A percentile compares a stretch with the other conserved stretches of the same genome.
These are phyloP conservation scores for Primulina eburnea DNA, from an alignment of 257 asterid species.

Conservation along the genomic window DNA sequence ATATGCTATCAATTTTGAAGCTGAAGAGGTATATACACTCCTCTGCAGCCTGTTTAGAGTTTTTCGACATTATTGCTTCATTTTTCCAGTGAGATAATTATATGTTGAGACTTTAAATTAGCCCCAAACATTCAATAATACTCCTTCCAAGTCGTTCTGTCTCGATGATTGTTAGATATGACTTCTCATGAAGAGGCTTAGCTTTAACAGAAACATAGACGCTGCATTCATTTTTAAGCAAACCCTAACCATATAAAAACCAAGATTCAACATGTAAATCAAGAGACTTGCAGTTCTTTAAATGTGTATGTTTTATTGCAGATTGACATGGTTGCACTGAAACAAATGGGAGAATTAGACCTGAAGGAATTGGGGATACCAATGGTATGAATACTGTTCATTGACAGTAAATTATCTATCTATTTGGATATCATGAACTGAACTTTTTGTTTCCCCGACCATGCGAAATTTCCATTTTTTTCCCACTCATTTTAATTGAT, in stretches of 20 bases:
- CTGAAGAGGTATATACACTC: constrained; percentile 56
- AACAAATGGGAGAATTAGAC: constrained; percentile 70
- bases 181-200: constrained; percentile 3
- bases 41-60: neutral
- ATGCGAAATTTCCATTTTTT: neutral
- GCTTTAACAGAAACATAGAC: neutral
- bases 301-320: constrained; percentile 29
- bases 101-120: neutral
- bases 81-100: neutral
- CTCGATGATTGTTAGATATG: neutral
- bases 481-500: neutral
- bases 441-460: neutral
- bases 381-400: constrained; percentile 42
- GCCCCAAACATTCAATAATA: neutral
- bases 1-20: constrained; percentile 59
- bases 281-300: neutral
- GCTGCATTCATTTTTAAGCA: neutral
- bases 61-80: neutral
- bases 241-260: neutral
- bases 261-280: neutral
- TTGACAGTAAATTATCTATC: neutral
- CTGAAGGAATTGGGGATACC: constrained; percentile 78
- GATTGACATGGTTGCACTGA: constrained; percentile 72
- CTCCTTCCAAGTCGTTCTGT: neutral
- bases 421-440: neutral